Evolutionary conservation across 495 filamentous ascomycete species (phyloP).

Genomic region (Tetracladium setigerum): DNA sequence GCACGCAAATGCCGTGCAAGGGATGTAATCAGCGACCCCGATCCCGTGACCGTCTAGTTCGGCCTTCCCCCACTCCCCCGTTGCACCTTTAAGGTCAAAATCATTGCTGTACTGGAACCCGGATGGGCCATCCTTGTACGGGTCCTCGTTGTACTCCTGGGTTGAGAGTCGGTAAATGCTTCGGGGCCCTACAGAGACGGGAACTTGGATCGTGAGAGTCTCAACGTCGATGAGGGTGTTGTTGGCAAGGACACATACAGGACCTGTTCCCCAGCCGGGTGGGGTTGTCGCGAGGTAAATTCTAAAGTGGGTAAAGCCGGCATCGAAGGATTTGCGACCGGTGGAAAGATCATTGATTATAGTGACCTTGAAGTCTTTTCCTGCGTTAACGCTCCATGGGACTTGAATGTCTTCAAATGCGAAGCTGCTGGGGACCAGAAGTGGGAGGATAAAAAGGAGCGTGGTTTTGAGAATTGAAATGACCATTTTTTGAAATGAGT

Average conservation of each 20-base stretch:
- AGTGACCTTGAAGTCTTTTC: background rate
- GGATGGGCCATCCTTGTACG: conserved; percentile 2
- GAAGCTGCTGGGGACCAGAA: too few species aligned
- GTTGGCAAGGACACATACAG: conserved; percentile 20
- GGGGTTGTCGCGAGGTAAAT: conserved; percentile 17
- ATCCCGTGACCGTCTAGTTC: conserved; percentile 17
- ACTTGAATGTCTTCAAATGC: too few species aligned
- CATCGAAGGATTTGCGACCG: conserved; percentile 9
- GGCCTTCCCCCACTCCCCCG: conserved; percentile 11
- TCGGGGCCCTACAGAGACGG: conserved; percentile 17
- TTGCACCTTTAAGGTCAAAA: conserved; percentile 15
- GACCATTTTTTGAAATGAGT: too few species aligned
- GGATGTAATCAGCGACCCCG: conserved; percentile 13
- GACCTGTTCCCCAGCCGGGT: conserved; percentile 6
- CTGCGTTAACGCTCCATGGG: conserved; percentile 4
- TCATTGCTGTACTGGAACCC: conserved; percentile 12
- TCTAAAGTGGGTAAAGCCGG: conserved; percentile 6
- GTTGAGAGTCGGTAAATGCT: conserved; percentile 16
- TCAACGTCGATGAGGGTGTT: conserved; percentile 12
- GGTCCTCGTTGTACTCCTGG: conserved; percentile 6
- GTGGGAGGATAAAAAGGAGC: too few species aligned
- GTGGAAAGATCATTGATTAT: conserved; percentile 8
- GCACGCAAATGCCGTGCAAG: conserved; percentile 19
- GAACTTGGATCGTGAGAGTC: conserved; percentile 13
- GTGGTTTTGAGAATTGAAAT: too few species aligned